A percentile compares a stretch with the other conserved stretches of the same genome.
phyloP scores from a whole-genome alignment of 257 asterid species.

The Solanum chilense region DNA sequence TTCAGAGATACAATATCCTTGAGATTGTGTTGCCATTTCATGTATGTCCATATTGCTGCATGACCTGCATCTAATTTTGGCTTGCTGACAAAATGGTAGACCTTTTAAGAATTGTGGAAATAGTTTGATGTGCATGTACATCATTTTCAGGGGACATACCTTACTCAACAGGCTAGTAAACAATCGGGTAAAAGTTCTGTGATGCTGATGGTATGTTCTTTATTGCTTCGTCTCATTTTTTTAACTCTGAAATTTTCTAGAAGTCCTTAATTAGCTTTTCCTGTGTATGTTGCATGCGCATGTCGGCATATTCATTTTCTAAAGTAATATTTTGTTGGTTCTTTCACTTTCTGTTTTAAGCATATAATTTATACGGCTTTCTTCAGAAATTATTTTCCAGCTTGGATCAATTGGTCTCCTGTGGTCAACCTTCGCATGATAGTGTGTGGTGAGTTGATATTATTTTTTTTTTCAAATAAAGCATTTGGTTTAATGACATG shows the following conservation, averaged over 20 bases:
- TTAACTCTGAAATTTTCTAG: background rate
- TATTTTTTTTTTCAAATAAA: background rate
- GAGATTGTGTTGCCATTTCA: conserved; percentile 80
- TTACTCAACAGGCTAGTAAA: conserved; percentile 37
- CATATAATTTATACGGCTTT: conserved; percentile 9
- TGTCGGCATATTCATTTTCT: background rate
- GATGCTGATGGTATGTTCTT: conserved; percentile 59
- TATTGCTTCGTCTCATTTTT: background rate
- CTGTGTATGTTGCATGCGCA: background rate
- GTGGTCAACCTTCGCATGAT: conserved; percentile 62
- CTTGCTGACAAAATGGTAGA: background rate
- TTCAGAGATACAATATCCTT: conserved; percentile 63
- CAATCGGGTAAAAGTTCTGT: conserved; percentile 23
- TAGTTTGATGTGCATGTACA: background rate
- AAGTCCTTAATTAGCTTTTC: background rate
- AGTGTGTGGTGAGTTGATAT: conserved; percentile 69
- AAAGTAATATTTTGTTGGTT: background rate
- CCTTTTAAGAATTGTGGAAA: background rate
- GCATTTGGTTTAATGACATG: background rate
- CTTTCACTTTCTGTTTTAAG: background rate
- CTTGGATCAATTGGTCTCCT: conserved; percentile 65
- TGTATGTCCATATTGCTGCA: conserved; percentile 32
- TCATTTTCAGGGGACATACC: conserved; percentile 60
- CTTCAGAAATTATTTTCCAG: conserved; percentile 71
- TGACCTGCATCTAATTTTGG: background rate